Conservation (phyloP, 257 asterid species). For the Solanum rostratum region DNA sequence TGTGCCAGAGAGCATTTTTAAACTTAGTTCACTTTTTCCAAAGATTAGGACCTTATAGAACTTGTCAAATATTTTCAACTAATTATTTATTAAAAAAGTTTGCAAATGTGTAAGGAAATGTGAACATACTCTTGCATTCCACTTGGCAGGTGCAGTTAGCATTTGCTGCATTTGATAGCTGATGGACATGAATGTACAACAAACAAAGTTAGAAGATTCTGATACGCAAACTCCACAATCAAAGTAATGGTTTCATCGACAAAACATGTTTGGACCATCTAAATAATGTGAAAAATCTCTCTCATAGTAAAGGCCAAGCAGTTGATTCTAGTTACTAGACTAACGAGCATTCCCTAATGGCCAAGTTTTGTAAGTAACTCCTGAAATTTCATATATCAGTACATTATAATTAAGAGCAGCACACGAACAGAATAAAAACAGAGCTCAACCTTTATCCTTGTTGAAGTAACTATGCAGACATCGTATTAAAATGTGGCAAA, state of each 20-base stretch:
- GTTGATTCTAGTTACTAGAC: neutral
- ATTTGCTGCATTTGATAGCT: conserved; percentile 7
- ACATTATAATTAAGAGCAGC: neutral
- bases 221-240: neutral
- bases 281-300: neutral
- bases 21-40: too few species aligned
- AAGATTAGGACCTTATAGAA: neutral
- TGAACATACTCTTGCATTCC: conserved; percentile 12
- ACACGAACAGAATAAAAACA: neutral
- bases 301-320: neutral
- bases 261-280: neutral
- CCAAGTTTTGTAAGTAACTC: neutral
- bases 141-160: neutral
- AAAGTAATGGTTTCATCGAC: neutral
- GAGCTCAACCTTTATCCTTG: neutral
- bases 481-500: neutral
- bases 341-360: neutral
- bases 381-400: neutral
- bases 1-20: too few species aligned
- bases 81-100: neutral
- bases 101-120: neutral
- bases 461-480: neutral
- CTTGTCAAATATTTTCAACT: neutral
- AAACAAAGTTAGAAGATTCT: neutral
- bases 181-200: conserved; percentile 8